Evolutionary conservation across 78 protist species (phyloP).

Genomic region (Capsaspora owczarzaki): DNA sequence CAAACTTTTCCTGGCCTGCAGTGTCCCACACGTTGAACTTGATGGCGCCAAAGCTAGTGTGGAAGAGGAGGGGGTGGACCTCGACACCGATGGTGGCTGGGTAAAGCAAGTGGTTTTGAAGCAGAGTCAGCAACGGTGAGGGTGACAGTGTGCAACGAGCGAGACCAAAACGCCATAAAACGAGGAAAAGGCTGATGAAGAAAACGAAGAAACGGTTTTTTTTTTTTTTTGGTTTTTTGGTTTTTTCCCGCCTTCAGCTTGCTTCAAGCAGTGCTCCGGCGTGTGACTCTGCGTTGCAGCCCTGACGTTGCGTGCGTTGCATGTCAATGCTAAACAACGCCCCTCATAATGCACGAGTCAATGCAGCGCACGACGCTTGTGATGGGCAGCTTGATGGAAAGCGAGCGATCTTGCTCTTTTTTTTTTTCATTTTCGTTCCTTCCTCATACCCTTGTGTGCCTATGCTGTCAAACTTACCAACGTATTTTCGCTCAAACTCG

Average conservation of each 20-base stretch:
- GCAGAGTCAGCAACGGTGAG: background rate
- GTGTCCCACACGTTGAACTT: constrained; percentile 98
- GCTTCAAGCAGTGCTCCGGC: too few relatives aligned
- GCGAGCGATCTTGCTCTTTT: too few relatives aligned
- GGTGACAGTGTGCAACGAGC: background rate
- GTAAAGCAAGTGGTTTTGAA: background rate
- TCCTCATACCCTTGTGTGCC: background rate
- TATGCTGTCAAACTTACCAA: constrained; percentile 43
- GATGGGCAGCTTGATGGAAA: too few relatives aligned
- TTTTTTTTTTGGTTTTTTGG: too few relatives aligned
- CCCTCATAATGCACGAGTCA: too few relatives aligned
- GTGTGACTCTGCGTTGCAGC: too few relatives aligned
- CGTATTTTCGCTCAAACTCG: constrained; percentile 93
- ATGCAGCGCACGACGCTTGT: too few relatives aligned
- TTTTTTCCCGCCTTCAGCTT: too few relatives aligned
- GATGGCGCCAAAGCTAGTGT: constrained; percentile 91
- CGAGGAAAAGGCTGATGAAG: background rate
- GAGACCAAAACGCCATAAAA: background rate
- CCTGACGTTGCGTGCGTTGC: too few relatives aligned
- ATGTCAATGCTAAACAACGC: too few relatives aligned
- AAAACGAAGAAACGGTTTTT: too few relatives aligned
- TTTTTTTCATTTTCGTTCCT: too few relatives aligned
- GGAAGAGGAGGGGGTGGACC: constrained; percentile 88
- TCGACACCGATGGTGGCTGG: constrained; percentile 84
- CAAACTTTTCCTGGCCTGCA: constrained; percentile 99